Evolutionary conservation across 768 basidiomycete species (phyloP).

Genomic region (Tylopilus felleus): DNA sequence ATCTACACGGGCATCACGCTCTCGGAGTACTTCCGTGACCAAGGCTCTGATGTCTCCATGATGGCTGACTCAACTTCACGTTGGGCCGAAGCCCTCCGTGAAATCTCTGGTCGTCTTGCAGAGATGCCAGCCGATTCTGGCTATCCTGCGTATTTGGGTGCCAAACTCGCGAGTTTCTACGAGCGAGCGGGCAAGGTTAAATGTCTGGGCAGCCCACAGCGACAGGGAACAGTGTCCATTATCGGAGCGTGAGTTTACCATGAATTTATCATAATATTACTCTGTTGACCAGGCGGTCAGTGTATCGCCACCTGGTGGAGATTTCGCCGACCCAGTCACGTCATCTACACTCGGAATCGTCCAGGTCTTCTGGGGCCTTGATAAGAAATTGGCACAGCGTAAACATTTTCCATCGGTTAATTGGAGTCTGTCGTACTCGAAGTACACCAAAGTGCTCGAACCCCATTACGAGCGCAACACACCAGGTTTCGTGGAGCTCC

Average conservation of each 20-base stretch:
- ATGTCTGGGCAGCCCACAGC: conserved; percentile 82
- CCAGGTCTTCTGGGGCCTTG: conserved; percentile 99
- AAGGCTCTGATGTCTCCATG: conserved; percentile 96
- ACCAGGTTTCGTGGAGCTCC: conserved; percentile 93
- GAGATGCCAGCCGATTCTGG: conserved; percentile 99
- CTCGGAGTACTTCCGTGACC: conserved; percentile 99
- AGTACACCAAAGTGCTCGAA: conserved; percentile 93
- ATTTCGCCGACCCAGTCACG: conserved; percentile 98
- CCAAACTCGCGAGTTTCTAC: conserved; percentile 97
- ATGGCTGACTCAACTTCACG: conserved; percentile 99
- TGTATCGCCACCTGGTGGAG: conserved; percentile 97
- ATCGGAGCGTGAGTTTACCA: conserved; percentile 85
- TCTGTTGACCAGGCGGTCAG: conserved; percentile 39
- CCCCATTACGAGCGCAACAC: conserved; percentile 87
- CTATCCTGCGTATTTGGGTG: conserved; percentile 94
- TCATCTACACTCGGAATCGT: conserved; percentile 97
- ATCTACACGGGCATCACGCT: conserved; percentile 99
- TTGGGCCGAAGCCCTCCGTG: conserved; percentile 98
- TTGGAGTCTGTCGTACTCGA: conserved; percentile 99
- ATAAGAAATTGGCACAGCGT: conserved; percentile 97
- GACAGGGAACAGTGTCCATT: conserved; percentile 94
- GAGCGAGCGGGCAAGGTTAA: conserved; percentile 97
- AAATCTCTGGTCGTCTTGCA: conserved; percentile 97
- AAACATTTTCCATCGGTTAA: conserved; percentile 99
- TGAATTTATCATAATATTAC: not conserved